Evolutionary conservation across 352 stramenopile genomes (phyloP), one percentile per base, ranked within the genome.

Genomic region (Phytophthora europaea): DNA sequence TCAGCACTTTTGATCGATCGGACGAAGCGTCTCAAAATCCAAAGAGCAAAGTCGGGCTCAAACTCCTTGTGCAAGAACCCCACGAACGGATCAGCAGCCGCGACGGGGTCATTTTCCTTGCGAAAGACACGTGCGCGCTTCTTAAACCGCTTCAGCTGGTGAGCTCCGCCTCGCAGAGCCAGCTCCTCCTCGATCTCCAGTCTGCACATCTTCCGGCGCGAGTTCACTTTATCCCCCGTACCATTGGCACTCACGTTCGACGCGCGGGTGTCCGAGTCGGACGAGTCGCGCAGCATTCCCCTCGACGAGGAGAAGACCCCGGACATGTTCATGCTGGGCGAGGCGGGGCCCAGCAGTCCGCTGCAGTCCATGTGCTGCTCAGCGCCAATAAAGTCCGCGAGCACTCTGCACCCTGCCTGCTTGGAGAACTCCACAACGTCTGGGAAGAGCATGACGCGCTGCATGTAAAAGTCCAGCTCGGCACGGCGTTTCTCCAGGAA

Each of bases 381-480:
- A 0, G 88, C 88, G 5, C 66, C 70, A 31, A 95, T 78, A 57
- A 95, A 95, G 34, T 89, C 79, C 13, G 86, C 84, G 43, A 95
- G 70, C 31, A 91, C 83, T 15, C 77, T 80, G 54, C 86, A 93
- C 1, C 88, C 85, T 54, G 65, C 76, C 9, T 61, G 51, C 65
- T 82, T 81, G 18, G 67, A 75, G 51, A 95, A 94, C 58, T 95
- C 88, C 22, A 65, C 63, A 4, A 93, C 86, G 28, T 91, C 78
- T 1, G 88, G 83, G 68, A 95, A 91, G 54, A 92, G 73, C 75
- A 95, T 83, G 51, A 95, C 91, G 47, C 88, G 83, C 78, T 95
- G 88, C 65, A 94, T 83, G 81, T 93, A 95, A 54, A 94, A 93
- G 69, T 95, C 88, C 36, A 95, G 79, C 59, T 95, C 88, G 16